A percentile compares a stretch with the other conserved stretches of the same genome.
Conservation (phyloP, 2,329 filamentous ascomycete species). For the Camptophora hylomeconis region DNA sequence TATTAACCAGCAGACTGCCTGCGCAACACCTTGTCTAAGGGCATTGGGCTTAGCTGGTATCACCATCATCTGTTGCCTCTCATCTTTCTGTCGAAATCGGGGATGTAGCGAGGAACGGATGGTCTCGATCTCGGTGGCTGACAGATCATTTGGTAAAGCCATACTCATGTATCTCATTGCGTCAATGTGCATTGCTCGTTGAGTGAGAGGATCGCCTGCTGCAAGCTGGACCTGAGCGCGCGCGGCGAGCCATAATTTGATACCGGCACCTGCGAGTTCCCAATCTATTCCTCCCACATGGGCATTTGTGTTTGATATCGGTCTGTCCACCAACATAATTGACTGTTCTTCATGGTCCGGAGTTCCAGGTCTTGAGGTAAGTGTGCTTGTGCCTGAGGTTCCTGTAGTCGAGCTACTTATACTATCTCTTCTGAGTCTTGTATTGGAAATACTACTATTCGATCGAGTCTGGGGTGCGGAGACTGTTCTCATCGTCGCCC, state of each 20-base stretch:
- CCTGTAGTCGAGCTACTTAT: no score
- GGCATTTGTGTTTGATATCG: no score
- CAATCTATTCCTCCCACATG: no score
- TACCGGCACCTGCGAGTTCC: constrained; percentile 11
- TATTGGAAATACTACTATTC: no score
- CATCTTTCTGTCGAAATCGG: constrained; percentile 1
- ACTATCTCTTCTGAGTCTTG: no score
- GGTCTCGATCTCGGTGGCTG: constrained; percentile 9
- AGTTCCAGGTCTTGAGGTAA: constrained; percentile 9
- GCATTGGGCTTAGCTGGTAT: constrained; percentile 4
- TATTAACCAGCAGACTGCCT: constrained; percentile 10
- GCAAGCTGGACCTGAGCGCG: constrained; percentile 11
- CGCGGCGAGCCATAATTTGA: constrained; percentile 10
- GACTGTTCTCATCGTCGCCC: no score
- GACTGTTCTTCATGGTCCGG: no score
- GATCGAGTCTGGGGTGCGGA: no score
- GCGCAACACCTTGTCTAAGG: constrained; percentile 10
- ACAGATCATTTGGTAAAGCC: constrained; percentile 11
- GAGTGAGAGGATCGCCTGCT: constrained; percentile 7
- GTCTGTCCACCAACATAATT: no score
- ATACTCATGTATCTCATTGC: constrained; percentile 13
- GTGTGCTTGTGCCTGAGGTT: constrained; percentile 9
- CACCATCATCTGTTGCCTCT: not conserved
- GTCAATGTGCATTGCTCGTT: constrained; percentile 14
- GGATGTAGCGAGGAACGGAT: constrained; percentile 8